phyloP scores from a whole-genome alignment of 345 rosid species.

The Populus tremula region DNA sequence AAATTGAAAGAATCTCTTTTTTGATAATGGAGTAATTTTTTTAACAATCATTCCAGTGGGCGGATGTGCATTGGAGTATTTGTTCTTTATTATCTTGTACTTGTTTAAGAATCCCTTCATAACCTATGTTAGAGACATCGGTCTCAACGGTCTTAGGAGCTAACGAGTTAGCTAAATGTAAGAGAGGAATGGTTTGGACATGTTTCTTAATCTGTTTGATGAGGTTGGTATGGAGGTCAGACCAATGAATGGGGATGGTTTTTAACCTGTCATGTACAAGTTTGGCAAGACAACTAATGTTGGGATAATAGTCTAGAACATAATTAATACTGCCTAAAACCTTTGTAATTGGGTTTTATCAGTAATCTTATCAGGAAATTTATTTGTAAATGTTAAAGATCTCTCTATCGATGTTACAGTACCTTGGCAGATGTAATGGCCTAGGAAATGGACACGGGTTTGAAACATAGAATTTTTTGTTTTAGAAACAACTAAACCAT shows the following conservation, averaged over 20 bases:
- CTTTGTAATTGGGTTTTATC: no score
- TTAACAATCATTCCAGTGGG: no score
- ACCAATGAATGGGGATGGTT: rapidly evolving
- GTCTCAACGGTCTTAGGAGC: not conserved
- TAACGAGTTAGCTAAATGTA: no score
- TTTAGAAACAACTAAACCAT: not conserved
- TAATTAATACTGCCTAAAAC: no score
- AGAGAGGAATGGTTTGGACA: not conserved
- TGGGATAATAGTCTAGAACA: not conserved
- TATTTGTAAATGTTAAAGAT: no score
- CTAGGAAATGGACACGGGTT: not conserved
- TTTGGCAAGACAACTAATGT: no score
- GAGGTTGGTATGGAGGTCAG: not conserved
- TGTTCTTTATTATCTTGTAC: not conserved
- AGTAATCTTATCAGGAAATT: not conserved
- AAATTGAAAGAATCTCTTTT: no score
- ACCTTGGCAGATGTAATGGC: not conserved
- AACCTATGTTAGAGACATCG: rapidly evolving
- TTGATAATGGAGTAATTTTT: no score
- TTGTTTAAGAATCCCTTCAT: not conserved
- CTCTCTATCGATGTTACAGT: rapidly evolving
- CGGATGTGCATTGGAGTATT: no score
- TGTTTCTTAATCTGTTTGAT: no score
- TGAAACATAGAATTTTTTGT: no score
- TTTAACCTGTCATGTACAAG: not conserved